Percentiles rank a stretch among this genome's conserved stretches.
phyloP scores from a whole-genome alignment of 352 stramenopile genomes.

The Phytophthora ohioensis region DNA sequence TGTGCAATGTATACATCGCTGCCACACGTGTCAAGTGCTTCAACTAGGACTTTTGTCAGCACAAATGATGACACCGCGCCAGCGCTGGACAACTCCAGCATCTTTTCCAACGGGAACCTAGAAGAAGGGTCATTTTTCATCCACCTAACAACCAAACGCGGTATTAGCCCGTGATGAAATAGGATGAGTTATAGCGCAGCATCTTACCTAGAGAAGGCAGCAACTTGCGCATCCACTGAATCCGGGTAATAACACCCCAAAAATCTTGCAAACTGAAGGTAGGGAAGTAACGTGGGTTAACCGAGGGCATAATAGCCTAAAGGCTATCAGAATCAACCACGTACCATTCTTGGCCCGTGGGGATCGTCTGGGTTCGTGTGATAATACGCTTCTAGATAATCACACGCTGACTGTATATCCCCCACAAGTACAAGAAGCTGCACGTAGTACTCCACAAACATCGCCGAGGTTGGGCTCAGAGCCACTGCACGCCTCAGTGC shows the following conservation, averaged over 20 bases:
- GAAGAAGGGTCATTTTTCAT: slow-evolving; percentile 65
- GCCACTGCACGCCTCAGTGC: slow-evolving; percentile 70
- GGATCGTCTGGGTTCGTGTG: slow-evolving; percentile 62
- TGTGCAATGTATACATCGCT: slow-evolving; percentile 61
- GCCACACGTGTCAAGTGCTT: slow-evolving; percentile 63
- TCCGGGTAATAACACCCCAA: slow-evolving; percentile 60
- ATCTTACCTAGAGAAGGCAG: slow-evolving; percentile 44
- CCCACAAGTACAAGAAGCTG: slow-evolving; percentile 73
- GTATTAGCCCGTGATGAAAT: slow-evolving; percentile 7
- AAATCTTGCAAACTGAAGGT: slow-evolving; percentile 45
- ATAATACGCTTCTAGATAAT: slow-evolving; percentile 82
- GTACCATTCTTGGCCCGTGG: slow-evolving; percentile 79
- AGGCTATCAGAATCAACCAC: slow-evolving; percentile 5
- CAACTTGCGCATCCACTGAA: slow-evolving; percentile 51
- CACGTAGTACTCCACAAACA: slow-evolving; percentile 81
- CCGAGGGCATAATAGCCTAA: slow-evolving; percentile 13
- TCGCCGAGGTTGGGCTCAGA: slow-evolving; percentile 55
- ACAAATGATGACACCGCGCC: slow-evolving; percentile 46
- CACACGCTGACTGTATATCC: slow-evolving; percentile 65
- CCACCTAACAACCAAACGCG: slow-evolving; percentile 44
- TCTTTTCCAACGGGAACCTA: slow-evolving; percentile 55
- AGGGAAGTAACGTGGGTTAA: slow-evolving; percentile 4
- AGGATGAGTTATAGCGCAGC: not conserved
- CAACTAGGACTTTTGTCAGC: slow-evolving; percentile 50
- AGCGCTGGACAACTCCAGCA: slow-evolving; percentile 55